Percentiles rank a stretch among this genome's conserved stretches.
Evolutionary conservation across 2,329 filamentous ascomycete genomes (phyloP).

Genomic region (Amylocarpus encephaloides): DNA sequence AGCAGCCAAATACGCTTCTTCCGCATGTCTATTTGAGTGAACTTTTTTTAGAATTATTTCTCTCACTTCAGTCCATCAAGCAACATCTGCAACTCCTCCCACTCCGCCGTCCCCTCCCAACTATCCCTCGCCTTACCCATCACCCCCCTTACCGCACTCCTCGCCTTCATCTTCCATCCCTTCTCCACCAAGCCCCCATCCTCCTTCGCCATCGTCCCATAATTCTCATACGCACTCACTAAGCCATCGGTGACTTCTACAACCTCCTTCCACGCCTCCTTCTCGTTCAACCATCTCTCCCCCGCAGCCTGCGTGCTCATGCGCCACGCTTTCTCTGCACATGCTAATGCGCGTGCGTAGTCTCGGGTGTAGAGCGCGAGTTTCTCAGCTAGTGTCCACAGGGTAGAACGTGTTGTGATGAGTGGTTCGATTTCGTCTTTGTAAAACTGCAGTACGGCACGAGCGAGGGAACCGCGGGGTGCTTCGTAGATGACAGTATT

Average conservation of each 20-base stretch:
- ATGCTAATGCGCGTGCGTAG: constrained; percentile 67
- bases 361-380: constrained; percentile 69
- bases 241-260: constrained; percentile 67
- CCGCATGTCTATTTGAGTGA: no score
- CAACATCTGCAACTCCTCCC: constrained; percentile 53
- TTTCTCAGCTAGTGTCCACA: constrained; percentile 70
- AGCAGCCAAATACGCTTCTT: no score
- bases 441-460: constrained; percentile 63
- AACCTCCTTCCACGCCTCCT: constrained; percentile 51
- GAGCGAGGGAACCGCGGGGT: constrained; percentile 52
- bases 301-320: constrained; percentile 46
- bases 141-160: constrained; percentile 76
- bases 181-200: constrained; percentile 58
- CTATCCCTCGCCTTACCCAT: constrained; percentile 72
- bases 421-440: constrained; percentile 72
- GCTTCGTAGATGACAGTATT: constrained; percentile 35
- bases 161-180: constrained; percentile 83
- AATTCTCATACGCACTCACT: constrained; percentile 76
- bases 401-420: constrained; percentile 69
- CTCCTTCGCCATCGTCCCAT: constrained; percentile 54
- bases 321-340: constrained; percentile 86
- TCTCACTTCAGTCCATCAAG: constrained; percentile 29
- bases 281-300: constrained; percentile 34
- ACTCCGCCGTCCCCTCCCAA: constrained; percentile 74
- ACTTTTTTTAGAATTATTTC: no score